Conservation (phyloP, 352 stramenopile genomes). For the Globisporangium okanoganense region DNA sequence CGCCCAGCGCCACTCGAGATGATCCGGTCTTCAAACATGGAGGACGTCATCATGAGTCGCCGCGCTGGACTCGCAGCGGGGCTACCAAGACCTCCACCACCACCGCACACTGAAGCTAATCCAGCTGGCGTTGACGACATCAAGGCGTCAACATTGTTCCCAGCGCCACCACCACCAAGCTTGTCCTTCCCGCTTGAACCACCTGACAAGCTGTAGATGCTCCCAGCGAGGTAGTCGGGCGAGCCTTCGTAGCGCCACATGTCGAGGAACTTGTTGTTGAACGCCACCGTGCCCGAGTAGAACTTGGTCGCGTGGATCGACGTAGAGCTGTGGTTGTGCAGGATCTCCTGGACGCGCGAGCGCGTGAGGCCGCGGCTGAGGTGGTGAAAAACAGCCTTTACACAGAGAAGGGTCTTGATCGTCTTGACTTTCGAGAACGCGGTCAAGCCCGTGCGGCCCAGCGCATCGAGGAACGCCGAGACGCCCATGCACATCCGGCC, state of each 20-base stretch:
- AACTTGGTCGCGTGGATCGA: conserved; percentile 68
- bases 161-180: conserved; percentile 4
- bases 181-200: conserved; percentile 15
- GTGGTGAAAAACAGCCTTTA: conserved; percentile 79
- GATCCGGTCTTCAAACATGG: conserved; percentile 43
- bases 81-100: neutral
- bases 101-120: neutral
- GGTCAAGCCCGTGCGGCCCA: conserved; percentile 51
- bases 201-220: conserved; percentile 19
- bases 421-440: conserved; percentile 42
- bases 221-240: conserved; percentile 63
- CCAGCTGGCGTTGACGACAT: neutral
- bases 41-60: conserved; percentile 20
- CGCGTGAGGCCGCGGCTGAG: conserved; percentile 62
- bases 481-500: conserved; percentile 63
- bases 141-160: neutral
- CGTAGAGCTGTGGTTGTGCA: conserved; percentile 60
- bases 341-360: conserved; percentile 57
- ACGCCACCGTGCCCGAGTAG: conserved; percentile 67
- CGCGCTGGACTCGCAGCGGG: conserved; percentile 9
- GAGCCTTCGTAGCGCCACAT: conserved; percentile 81
- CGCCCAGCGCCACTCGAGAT: conserved; percentile 37
- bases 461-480: conserved; percentile 60
- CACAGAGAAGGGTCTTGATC: conserved; percentile 50
- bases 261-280: conserved; percentile 78